Evolutionary conservation across 768 basidiomycete genomes (phyloP).

Genomic region (Boletus rex-veris): DNA sequence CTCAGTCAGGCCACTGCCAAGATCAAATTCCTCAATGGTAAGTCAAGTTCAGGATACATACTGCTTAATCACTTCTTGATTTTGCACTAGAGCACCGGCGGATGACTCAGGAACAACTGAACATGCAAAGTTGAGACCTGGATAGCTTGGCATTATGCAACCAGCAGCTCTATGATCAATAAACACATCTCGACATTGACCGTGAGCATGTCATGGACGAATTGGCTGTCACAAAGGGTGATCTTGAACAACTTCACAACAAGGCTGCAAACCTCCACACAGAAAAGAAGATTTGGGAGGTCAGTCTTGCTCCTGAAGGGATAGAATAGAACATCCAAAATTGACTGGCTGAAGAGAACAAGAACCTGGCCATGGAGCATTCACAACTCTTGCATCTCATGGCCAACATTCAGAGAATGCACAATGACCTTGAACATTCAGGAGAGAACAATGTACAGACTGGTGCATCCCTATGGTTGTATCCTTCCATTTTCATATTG

Average conservation of each 20-base stretch:
- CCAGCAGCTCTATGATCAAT: slow-evolving; percentile 68
- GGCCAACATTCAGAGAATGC: slow-evolving; percentile 87
- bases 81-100: slow-evolving; percentile 58
- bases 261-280: slow-evolving; percentile 86
- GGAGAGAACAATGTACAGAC: too few species aligned
- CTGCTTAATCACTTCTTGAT: neutral
- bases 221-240: slow-evolving; percentile 52
- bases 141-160: slow-evolving; percentile 67
- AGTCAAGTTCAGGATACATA: slow-evolving; percentile 17
- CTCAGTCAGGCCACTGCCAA: slow-evolving; percentile 68
- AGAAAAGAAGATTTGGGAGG: slow-evolving; percentile 94
- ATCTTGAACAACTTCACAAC: slow-evolving; percentile 74
- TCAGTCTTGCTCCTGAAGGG: slow-evolving; percentile 31
- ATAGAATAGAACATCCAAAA: slow-evolving; percentile 61
- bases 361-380: slow-evolving; percentile 71
- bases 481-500: too few species aligned
- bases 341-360: slow-evolving; percentile 84
- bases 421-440: slow-evolving; percentile 79
- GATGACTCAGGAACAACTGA: slow-evolving; percentile 66
- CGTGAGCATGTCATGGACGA: slow-evolving; percentile 67
- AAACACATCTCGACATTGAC: slow-evolving; percentile 72
- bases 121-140: slow-evolving; percentile 59
- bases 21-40: slow-evolving; percentile 73
- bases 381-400: slow-evolving; percentile 85
- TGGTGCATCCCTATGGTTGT: too few species aligned